Percentiles rank a stretch among this genome's conserved stretches.
Conservation (phyloP, 192 early-diverging fungal genomes). For the Coemansia sp. region DNA sequence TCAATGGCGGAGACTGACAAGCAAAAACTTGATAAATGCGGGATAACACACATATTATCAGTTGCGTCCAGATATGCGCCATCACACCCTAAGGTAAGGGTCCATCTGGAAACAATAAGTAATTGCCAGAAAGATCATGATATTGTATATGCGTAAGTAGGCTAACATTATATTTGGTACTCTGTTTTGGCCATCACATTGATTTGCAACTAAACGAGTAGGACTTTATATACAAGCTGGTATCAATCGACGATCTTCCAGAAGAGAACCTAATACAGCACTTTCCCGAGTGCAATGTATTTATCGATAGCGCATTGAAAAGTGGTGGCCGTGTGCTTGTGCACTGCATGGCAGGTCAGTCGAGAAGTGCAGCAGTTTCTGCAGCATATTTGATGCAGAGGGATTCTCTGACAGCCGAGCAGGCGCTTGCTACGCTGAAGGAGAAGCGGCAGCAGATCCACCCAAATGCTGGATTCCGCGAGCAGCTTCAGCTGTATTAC, state of each 20-base stretch:
- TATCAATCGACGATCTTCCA: conserved; percentile 62
- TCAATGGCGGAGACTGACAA: conserved; percentile 51
- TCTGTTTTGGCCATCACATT: background rate
- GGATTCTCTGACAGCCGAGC: conserved; percentile 38
- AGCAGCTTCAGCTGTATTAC: conserved; percentile 63
- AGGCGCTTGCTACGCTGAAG: conserved; percentile 54
- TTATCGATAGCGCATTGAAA: conserved; percentile 56
- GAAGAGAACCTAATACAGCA: conserved; percentile 69
- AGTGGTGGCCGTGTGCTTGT: conserved; percentile 61
- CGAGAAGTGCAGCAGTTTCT: conserved; percentile 64
- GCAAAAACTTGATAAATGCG: conserved; percentile 21
- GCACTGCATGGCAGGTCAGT: conserved; percentile 71
- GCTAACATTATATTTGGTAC: background rate
- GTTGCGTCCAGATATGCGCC: conserved; percentile 41
- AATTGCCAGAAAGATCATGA: too few relatives aligned
- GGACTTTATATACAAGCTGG: conserved; percentile 57
- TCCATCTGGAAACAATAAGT: too few relatives aligned
- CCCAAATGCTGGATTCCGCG: conserved; percentile 67
- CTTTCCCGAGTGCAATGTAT: conserved; percentile 63
- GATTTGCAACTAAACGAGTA: background rate
- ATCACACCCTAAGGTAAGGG: conserved; percentile 30
- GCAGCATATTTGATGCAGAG: conserved; percentile 70
- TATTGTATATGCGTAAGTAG: background rate
- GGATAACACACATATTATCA: conserved; percentile 51
- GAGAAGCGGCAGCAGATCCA: conserved; percentile 49